Evolutionary conservation across 208 protist species (phyloP).

Genomic region (Trypanosoma avium): DNA sequence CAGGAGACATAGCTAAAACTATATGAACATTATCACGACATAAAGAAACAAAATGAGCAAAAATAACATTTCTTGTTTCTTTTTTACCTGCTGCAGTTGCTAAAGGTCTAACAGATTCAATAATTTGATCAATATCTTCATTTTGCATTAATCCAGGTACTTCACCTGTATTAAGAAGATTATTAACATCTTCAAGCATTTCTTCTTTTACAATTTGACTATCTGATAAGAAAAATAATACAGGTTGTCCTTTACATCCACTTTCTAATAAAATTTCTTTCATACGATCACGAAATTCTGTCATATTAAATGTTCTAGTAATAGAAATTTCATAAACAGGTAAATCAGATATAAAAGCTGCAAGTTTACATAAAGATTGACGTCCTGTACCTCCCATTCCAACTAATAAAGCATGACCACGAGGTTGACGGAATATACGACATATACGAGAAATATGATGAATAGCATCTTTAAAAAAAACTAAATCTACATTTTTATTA

Average conservation of each 20-base stretch:
- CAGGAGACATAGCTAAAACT: conserved; percentile 95
- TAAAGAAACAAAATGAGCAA: conserved; percentile 92
- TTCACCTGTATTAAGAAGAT: conserved; percentile 97
- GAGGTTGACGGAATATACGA: conserved; percentile 95
- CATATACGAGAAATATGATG: conserved; percentile 96
- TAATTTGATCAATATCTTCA: conserved; percentile 95
- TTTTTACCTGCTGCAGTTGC: conserved; percentile 90
- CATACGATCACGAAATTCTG: conserved; percentile 94
- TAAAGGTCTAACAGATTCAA: conserved; percentile 85
- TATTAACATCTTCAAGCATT: conserved; percentile 98
- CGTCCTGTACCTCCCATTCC: conserved; percentile 97
- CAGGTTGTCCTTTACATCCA: conserved; percentile 82
- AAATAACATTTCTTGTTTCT: conserved; percentile 92
- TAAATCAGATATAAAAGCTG: conserved; percentile 92
- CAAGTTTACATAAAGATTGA: conserved; percentile 94
- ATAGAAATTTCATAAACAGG: conserved; percentile 91
- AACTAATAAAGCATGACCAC: conserved; percentile 96
- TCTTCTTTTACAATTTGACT: conserved; percentile 94
- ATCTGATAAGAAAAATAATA: conserved; percentile 96
- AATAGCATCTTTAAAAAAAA: conserved; percentile 97
- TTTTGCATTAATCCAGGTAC: conserved; percentile 96
- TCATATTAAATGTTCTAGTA: conserved; percentile 90
- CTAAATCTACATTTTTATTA: conserved; percentile 91
- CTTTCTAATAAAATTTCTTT: conserved; percentile 87
- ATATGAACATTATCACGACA: conserved; percentile 96